Evolutionary conservation across 768 basidiomycete species (phyloP).

Genomic region (Lactifluus subvellereus): DNA sequence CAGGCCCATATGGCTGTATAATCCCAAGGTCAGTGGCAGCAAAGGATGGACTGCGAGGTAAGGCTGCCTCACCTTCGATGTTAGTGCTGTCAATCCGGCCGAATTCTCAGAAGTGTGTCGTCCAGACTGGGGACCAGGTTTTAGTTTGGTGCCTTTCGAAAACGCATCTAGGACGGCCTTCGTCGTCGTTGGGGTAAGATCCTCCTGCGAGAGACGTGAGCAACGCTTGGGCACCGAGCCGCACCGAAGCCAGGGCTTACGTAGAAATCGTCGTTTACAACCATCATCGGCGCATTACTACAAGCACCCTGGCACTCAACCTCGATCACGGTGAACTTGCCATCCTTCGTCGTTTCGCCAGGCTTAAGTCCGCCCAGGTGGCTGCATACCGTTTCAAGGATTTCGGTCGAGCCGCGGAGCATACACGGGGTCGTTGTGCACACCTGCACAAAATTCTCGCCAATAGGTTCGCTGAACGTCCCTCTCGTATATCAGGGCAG

Average conservation of each 20-base stretch:
- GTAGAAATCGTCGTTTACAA: conserved; percentile 94
- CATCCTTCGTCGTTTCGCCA: conserved; percentile 91
- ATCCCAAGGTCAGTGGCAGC: not conserved
- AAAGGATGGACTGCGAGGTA: conserved; percentile 7
- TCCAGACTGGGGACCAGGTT: conserved; percentile 89
- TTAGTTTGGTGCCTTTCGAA: conserved; percentile 76
- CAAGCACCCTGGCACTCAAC: conserved; percentile 99
- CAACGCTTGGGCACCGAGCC: conserved; percentile 16
- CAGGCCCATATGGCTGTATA: conserved; percentile 84
- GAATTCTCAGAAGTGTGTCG: conserved; percentile 90
- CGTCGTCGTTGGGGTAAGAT: conserved; percentile 70
- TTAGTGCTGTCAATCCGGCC: conserved; percentile 77
- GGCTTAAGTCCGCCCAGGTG: conserved; percentile 82
- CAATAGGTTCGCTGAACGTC: conserved; percentile 76
- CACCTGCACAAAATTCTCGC: conserved; percentile 90
- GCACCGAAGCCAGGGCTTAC: conserved; percentile 36
- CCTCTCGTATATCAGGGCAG: not conserved
- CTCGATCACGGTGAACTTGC: conserved; percentile 95
- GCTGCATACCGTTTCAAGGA: conserved; percentile 74
- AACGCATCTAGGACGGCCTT: conserved; percentile 77
- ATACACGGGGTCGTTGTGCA: conserved; percentile 99
- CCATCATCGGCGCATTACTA: conserved; percentile 97
- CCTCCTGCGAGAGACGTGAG: conserved; percentile 52
- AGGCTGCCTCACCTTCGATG: conserved; percentile 51
- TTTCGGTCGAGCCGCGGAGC: conserved; percentile 86